phyloP scores from a whole-genome alignment of 768 basidiomycete species.

The Pisolithus marmoratus region DNA sequence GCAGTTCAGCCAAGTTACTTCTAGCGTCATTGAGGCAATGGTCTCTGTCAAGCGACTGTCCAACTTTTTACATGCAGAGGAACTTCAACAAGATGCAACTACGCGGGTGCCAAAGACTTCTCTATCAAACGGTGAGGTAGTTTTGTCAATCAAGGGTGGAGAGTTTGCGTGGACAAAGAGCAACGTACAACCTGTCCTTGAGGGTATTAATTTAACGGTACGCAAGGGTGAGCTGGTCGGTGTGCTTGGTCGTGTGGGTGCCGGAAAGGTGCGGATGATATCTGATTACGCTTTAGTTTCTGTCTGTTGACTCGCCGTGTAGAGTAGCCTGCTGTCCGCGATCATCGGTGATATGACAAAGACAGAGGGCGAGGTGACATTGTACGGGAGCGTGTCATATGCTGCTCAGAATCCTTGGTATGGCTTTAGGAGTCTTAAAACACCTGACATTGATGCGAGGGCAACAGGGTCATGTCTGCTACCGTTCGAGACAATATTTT shows the following conservation, averaged over 20 bases:
- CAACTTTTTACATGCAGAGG: constrained; percentile 68
- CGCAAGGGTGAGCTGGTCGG: constrained; percentile 83
- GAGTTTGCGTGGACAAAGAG: constrained; percentile 78
- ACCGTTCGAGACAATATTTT: constrained; percentile 87
- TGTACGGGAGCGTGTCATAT: constrained; percentile 73
- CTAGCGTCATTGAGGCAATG: constrained; percentile 78
- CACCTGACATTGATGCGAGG: not conserved
- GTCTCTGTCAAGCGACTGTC: constrained; percentile 80
- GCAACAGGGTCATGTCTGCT: constrained; percentile 76
- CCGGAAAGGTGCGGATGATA: constrained; percentile 64
- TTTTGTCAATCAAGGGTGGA: constrained; percentile 64
- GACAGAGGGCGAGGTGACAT: constrained; percentile 61
- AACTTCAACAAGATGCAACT: constrained; percentile 78
- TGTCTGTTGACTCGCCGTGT: not conserved
- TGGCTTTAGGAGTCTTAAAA: constrained; percentile 7
- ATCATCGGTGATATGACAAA: constrained; percentile 86
- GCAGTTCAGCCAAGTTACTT: constrained; percentile 66
- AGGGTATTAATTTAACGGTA: constrained; percentile 69
- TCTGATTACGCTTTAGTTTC: constrained; percentile 1
- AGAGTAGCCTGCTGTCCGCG: constrained; percentile 73
- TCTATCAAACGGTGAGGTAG: constrained; percentile 57
- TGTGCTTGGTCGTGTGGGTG: constrained; percentile 83
- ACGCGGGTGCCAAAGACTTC: constrained; percentile 38
- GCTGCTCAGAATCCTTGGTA: constrained; percentile 86
- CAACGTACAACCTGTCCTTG: constrained; percentile 53